phyloP scores from a whole-genome alignment of 352 stramenopile species.

The Pythium volutum region DNA sequence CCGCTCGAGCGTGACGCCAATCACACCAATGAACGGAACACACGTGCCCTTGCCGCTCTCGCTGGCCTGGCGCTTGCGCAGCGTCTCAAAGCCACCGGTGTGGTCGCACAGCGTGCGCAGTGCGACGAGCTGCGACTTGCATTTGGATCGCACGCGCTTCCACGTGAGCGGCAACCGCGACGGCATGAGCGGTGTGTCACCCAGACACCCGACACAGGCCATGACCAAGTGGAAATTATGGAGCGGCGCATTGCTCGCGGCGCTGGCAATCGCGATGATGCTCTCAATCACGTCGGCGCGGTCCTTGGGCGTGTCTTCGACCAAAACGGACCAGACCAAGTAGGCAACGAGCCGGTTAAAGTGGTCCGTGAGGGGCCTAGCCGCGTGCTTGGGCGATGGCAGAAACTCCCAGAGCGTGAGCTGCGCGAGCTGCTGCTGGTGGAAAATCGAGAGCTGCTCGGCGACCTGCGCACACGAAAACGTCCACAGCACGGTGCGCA shows the following conservation, averaged over 20 bases:
- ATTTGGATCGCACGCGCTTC: slow-evolving; percentile 66
- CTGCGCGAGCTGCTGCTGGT: slow-evolving; percentile 46
- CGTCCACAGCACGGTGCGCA: slow-evolving; percentile 50
- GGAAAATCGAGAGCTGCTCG: slow-evolving; percentile 64
- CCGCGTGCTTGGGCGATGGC: slow-evolving; percentile 37
- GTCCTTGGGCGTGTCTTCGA: slow-evolving; percentile 64
- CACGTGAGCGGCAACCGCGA: slow-evolving; percentile 63
- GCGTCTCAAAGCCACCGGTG: slow-evolving; percentile 63
- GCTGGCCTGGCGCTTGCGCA: slow-evolving; percentile 50
- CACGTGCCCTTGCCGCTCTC: slow-evolving; percentile 39
- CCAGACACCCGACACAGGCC: slow-evolving; percentile 69
- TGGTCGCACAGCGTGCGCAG: slow-evolving; percentile 67
- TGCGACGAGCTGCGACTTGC: slow-evolving; percentile 61
- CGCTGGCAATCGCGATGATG: slow-evolving; percentile 63
- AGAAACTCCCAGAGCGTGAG: slow-evolving; percentile 62
- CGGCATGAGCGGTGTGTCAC: slow-evolving; percentile 67
- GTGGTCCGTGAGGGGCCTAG: slow-evolving; percentile 51
- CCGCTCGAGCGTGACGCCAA: slow-evolving; percentile 65
- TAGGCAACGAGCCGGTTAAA: slow-evolving; percentile 69
- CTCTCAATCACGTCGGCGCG: slow-evolving; percentile 67
- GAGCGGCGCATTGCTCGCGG: slow-evolving; percentile 36
- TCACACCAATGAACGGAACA: slow-evolving; percentile 74
- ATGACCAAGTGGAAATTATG: slow-evolving; percentile 83
- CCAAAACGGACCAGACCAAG: slow-evolving; percentile 72
- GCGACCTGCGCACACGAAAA: slow-evolving; percentile 51